Evolutionary conservation across 2,329 filamentous ascomycete genomes (phyloP).

Genomic region (Xylariaceae sp.): DNA sequence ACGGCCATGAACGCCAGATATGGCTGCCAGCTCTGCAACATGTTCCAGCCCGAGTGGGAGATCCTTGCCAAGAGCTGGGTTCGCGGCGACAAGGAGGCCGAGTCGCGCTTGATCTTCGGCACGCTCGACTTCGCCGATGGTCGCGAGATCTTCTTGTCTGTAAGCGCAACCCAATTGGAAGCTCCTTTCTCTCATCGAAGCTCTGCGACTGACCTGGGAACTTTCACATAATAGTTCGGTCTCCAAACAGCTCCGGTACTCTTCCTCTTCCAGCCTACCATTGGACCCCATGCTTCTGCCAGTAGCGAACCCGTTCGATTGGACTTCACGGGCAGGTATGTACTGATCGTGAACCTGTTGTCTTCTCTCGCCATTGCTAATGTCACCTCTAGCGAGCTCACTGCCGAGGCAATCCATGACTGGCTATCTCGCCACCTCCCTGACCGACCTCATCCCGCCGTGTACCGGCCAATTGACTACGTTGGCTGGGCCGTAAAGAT

Average conservation of each 20-base stretch:
- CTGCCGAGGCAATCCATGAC: conserved; percentile 69
- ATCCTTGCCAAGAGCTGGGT: conserved; percentile 80
- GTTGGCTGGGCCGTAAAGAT: conserved; percentile 63
- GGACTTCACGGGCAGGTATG: conserved; percentile 78
- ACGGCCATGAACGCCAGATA: conserved; percentile 81
- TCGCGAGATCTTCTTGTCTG: conserved; percentile 78
- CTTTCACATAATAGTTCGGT: conserved; percentile 57
- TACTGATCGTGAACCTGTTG: conserved; percentile 6
- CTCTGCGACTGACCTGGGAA: conserved; percentile 12
- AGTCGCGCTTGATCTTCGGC: conserved; percentile 70
- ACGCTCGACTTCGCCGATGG: conserved; percentile 87
- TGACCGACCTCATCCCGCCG: conserved; percentile 68
- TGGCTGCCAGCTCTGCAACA: conserved; percentile 78
- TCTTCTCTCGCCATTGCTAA: conserved; percentile 16
- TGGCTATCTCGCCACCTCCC: conserved; percentile 78
- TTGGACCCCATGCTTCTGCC: conserved; percentile 69
- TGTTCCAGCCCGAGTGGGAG: conserved; percentile 94
- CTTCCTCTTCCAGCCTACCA: conserved; percentile 78
- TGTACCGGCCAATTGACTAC: conserved; percentile 85
- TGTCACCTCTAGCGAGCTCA: conserved; percentile 51
- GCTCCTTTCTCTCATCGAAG: background rate
- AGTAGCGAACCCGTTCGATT: conserved; percentile 68
- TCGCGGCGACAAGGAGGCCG: conserved; percentile 71
- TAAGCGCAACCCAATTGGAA: conserved; percentile 38
- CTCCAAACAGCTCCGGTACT: conserved; percentile 93